These are phyloP conservation scores for Byssothecium circinans DNA, from an alignment of 2,329 filamentous ascomycete species.

Conservation along the genomic window DNA sequence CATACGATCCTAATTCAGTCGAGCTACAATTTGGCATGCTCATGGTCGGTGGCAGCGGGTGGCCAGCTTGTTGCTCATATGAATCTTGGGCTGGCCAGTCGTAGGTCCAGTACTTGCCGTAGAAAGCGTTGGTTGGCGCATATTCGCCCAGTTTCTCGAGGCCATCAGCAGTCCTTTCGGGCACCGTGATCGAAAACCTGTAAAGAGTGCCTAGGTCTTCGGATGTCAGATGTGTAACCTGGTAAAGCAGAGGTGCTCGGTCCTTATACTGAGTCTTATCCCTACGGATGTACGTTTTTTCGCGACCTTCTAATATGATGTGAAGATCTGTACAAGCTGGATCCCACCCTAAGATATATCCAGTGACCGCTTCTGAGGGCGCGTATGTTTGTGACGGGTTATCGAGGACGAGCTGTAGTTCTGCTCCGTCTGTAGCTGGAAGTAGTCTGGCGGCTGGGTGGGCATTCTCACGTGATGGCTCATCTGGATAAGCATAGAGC, in stretches of 20 bases:
- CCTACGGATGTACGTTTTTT: conserved; percentile 7
- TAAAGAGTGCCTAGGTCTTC: conserved; percentile 1
- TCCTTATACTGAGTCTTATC: conserved; percentile 10
- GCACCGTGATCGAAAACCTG: conserved; percentile 14
- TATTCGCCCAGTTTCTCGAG: conserved; percentile 5
- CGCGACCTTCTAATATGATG: conserved; percentile 15
- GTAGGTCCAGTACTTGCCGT: conserved; percentile 10
- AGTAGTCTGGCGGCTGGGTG: neutral
- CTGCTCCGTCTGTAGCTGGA: neutral
- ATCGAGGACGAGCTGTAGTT: conserved; percentile 15
- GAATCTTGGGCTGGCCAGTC: conserved; percentile 12
- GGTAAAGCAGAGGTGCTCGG: conserved; percentile 11
- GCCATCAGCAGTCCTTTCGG: neutral
- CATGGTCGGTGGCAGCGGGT: conserved; percentile 18
- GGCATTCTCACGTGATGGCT: neutral
- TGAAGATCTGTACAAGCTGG: conserved; percentile 8
- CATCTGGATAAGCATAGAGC: conserved; percentile 8
- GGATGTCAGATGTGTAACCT: conserved; percentile 9
- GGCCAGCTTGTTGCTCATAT: conserved; percentile 10
- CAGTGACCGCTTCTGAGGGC: conserved; percentile 14
- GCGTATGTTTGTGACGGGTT: conserved; percentile 12
- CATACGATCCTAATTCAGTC: neutral
- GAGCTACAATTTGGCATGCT: conserved; percentile 3
- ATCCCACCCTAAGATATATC: conserved; percentile 15
- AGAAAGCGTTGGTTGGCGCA: neutral